Base-by-base conservation (phyloP, 31 red algal species). In the Endocladia muricata region DNA sequence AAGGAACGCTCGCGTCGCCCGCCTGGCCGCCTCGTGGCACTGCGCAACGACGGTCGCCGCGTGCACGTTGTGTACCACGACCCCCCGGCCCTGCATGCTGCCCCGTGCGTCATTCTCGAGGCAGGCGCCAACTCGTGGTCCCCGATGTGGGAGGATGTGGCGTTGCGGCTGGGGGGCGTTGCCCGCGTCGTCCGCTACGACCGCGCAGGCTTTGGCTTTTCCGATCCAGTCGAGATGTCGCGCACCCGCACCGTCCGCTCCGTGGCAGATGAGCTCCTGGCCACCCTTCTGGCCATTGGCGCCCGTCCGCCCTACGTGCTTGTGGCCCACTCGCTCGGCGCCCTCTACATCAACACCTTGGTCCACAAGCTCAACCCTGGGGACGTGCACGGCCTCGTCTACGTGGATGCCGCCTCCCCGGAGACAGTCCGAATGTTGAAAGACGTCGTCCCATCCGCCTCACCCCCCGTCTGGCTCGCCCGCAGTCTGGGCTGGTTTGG, bases 121-220 rank as follows among this genome's bases (percentile, higher is more conserved):
- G 79, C 79, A 13, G 79, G 79, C 37, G 66, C 79, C 7, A 83
- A 83, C 55, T 47, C 47, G 2, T 83, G 79, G 79, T 83, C 79
- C 9, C 61, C 71, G 29, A 51, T 85, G 9, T 85, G 82, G 82
- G 82, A 63, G 19, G 58, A 56, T 4, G 82, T 85, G 30, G 70
- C 71, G 4, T n/a, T 8, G 22, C 30, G 35, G 3, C 2, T 85
- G 1, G 61, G 44, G 19, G 2, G 19, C 9, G 15, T 75, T 30
- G 61, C 82, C n/a, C 56, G 82, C 25, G 82, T 77, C 29, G 57
- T 85, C 30, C 70, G 82, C 38, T 85, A 85, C 71, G 82, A 85
- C 60, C 70, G 82, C n/a, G 70, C 72, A 17, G 82, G 82, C 0
- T 84, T 66, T 34, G 70, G 70, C 3, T 73, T 73, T 40, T 76